Base-by-base conservation (phyloP, 225 moss, liverwort and hornwort genomes). In the Rhytidiadelphus loreus region DNA sequence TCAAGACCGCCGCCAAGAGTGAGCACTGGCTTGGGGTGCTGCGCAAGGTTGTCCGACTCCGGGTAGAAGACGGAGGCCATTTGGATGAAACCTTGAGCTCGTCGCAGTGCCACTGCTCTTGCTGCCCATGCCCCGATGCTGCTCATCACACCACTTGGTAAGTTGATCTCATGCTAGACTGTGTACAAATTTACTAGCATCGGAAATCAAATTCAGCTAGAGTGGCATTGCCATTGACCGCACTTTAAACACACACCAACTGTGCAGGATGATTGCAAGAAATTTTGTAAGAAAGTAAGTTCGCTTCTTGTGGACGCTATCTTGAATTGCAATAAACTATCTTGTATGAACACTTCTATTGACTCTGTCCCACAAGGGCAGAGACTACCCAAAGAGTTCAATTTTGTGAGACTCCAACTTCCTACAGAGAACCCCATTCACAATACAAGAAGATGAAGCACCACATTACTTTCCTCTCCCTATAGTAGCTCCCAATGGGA, bases 1-100 rank as follows among this genome's bases (percentile, higher is more conserved):
- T 96, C 96, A 32, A 86, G 92, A 7, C 86, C 90, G 35, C 95
- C 96, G n/a, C 86, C 37, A 5, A 96, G 19, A 12, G 96, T 94
- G 76, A 96, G 94, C 52, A 95, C 94, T 52, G 96, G 96, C 77
- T 92, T 93, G 9, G 95, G 95, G 61, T 95, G 81, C 91, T 96
- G 93, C 81, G 89, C 88, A 26, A 96, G 91, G 35, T 92, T 91
- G 87, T 94, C 94, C 7, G 4, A 22, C 23, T 83, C 13, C 46
- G 83, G 12, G 78, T 88, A 21, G 75, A 94, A 92, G 20, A 0
- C 15, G 91, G 66, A 77, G 32, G 90, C 91, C 89, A 95, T 84
- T 80, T 93, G 96, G n/a, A 94, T 92, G 81, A 94, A 92, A 33
- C 88, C 95, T 48, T 93, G 91, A 39, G 95, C 96, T n/a, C 92